Percentiles rank a stretch among this genome's conserved stretches.
phyloP scores from a whole-genome alignment of 805 yeast species.

The Hanseniaspora lindneri region DNA sequence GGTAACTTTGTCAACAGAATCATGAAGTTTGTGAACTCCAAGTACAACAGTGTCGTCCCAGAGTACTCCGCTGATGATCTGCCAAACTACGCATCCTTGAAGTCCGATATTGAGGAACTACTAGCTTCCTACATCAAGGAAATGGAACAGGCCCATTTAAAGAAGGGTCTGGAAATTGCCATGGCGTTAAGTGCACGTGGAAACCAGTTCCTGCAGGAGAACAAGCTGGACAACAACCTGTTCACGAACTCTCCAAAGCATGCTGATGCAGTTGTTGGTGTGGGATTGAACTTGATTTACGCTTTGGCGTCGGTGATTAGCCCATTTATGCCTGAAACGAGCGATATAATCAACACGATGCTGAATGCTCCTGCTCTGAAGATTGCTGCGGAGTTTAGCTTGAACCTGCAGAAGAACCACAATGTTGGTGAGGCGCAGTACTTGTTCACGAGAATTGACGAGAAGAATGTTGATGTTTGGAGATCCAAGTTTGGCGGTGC shows the following conservation, averaged over 20 bases:
- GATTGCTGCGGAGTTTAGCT: conserved; percentile 64
- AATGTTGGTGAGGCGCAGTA: conserved; percentile 83
- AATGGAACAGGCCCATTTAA: conserved; percentile 68
- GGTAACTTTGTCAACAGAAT: conserved; percentile 95
- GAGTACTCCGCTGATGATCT: conserved; percentile 39
- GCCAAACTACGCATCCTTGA: conserved; percentile 36
- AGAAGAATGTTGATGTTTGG: conserved; percentile 77
- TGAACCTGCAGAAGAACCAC: conserved; percentile 67
- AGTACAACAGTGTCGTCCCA: conserved; percentile 86
- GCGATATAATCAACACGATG: conserved; percentile 58
- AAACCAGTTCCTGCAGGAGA: conserved; percentile 89
- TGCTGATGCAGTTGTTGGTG: conserved; percentile 85
- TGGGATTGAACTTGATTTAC: conserved; percentile 80
- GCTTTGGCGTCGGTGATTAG: conserved; percentile 67
- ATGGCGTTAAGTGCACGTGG: conserved; percentile 89
- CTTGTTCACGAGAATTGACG: conserved; percentile 85
- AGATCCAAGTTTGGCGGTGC: conserved; percentile 76
- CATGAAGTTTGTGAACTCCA: conserved; percentile 78
- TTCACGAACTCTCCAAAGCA: conserved; percentile 63
- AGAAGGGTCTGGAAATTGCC: conserved; percentile 83
- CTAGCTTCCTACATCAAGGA: conserved; percentile 51
- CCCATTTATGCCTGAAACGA: conserved; percentile 86
- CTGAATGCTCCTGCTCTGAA: conserved; percentile 69
- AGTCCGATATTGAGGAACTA: conserved; percentile 50
- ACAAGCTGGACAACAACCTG: conserved; percentile 81